Percentiles rank a stretch among this genome's conserved stretches.
Conservation (phyloP, 2,329 filamentous ascomycete genomes). For the Cordyceps farinosa region DNA sequence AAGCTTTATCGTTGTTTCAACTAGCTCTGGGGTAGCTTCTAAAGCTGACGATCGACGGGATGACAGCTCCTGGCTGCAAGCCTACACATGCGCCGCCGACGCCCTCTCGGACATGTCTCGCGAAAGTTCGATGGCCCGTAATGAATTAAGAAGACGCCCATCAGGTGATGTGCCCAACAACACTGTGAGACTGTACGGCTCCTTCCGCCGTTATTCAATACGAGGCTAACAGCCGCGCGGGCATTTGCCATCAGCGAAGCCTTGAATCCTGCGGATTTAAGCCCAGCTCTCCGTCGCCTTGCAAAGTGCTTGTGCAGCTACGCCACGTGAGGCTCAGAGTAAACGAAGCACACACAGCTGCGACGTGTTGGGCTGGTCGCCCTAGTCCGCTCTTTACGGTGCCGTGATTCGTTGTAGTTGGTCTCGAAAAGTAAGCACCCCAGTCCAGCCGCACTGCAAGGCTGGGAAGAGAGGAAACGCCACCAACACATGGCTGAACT, state of each 20-base stretch:
- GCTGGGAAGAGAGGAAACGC: background rate
- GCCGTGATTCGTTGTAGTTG: background rate
- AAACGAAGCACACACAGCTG: constrained; percentile 11
- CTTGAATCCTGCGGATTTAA: background rate
- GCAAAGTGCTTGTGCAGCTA: background rate
- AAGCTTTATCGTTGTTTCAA: background rate
- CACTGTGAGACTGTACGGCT: background rate
- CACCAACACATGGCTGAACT: constrained; percentile 1
- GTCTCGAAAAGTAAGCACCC: constrained; percentile 1
- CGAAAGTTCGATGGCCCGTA: background rate
- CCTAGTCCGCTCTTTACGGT: background rate
- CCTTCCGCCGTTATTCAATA: background rate
- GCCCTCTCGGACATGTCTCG: background rate
- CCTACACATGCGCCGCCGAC: background rate
- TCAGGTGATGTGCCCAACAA: background rate
- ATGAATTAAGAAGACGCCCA: background rate
- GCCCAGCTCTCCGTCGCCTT: constrained; percentile 1
- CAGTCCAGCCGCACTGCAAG: constrained; percentile 7
- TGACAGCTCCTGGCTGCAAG: background rate
- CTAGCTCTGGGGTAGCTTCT: background rate
- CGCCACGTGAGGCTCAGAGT: constrained; percentile 15
- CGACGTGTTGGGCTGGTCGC: background rate
- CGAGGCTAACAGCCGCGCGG: background rate
- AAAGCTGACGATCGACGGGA: background rate
- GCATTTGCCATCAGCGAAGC: background rate